Percentiles rank a stretch among this genome's conserved stretches.
Conservation (phyloP, 202 grass and related monocot species). For the Eragrostis tef region DNA sequence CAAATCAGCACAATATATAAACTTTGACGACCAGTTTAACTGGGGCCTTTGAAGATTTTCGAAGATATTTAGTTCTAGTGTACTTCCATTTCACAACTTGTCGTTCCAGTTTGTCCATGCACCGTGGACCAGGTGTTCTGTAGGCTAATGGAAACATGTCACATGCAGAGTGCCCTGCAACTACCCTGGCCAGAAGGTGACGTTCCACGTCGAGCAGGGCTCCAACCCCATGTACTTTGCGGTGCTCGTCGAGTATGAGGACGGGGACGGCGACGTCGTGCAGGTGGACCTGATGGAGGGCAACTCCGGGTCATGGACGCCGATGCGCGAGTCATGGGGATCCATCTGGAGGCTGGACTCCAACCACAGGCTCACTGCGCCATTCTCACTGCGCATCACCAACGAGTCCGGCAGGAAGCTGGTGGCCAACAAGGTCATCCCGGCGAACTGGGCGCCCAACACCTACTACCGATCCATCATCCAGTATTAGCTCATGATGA, state of each 20-base stretch:
- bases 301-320: constrained; percentile 50
- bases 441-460: constrained; percentile 65
- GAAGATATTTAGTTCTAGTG: not conserved
- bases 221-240: constrained; percentile 71
- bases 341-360: constrained; percentile 60
- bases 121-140: not conserved
- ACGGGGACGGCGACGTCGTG: constrained; percentile 59
- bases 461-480: constrained; percentile 58
- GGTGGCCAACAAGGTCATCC: constrained; percentile 68
- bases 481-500: constrained; percentile 44
- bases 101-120: not conserved
- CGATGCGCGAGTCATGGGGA: constrained; percentile 72
- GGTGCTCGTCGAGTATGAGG: constrained; percentile 66
- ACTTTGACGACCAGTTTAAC: not conserved
- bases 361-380: constrained; percentile 38
- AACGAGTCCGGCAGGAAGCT: constrained; percentile 58
- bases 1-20: not conserved
- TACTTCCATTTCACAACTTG: constrained; percentile 6
- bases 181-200: constrained; percentile 51
- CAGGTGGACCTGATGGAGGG: constrained; percentile 68
- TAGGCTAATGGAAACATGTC: constrained; percentile 3
- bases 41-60: not conserved
- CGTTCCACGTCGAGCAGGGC: constrained; percentile 67
- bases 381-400: constrained; percentile 66
- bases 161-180: constrained; percentile 64